Conservation (phyloP, 2,329 filamentous ascomycete genomes). For the Cryphonectria nitschkei region DNA sequence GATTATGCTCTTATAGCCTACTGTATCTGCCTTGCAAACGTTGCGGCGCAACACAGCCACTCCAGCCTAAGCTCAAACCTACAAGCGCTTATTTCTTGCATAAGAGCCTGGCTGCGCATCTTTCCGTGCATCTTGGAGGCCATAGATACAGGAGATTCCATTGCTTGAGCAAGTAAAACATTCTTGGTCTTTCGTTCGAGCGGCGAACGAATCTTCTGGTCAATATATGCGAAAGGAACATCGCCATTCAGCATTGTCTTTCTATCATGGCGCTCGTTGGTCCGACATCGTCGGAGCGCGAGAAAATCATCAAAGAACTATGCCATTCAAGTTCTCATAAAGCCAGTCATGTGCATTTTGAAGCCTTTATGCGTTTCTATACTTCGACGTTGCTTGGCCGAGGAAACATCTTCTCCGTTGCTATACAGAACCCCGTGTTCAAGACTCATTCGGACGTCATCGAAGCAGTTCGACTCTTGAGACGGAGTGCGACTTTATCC, state of each 20-base stretch:
- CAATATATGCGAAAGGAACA: neutral
- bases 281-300: neutral
- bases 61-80: too few relatives aligned
- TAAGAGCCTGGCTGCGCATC: too few relatives aligned
- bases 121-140: too few relatives aligned
- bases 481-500: neutral
- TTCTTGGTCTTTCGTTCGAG: too few relatives aligned
- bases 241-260: neutral
- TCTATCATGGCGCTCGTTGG: neutral
- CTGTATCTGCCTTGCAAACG: too few relatives aligned
- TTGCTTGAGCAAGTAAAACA: too few relatives aligned
- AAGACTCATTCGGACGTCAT: neutral
- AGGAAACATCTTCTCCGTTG: neutral
- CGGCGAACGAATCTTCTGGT: neutral
- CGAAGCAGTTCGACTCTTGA: neutral
- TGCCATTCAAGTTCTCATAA: neutral
- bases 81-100: too few relatives aligned
- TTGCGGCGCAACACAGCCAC: too few relatives aligned
- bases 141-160: too few relatives aligned
- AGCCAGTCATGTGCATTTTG: neutral
- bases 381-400: neutral
- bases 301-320: neutral
- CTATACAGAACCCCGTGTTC: neutral
- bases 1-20: too few relatives aligned
- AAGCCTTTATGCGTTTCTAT: neutral